phyloP scores from a whole-genome alignment of 1,284 basidiomycete genomes.

The Sporisorium iseilematis-ciliati region DNA sequence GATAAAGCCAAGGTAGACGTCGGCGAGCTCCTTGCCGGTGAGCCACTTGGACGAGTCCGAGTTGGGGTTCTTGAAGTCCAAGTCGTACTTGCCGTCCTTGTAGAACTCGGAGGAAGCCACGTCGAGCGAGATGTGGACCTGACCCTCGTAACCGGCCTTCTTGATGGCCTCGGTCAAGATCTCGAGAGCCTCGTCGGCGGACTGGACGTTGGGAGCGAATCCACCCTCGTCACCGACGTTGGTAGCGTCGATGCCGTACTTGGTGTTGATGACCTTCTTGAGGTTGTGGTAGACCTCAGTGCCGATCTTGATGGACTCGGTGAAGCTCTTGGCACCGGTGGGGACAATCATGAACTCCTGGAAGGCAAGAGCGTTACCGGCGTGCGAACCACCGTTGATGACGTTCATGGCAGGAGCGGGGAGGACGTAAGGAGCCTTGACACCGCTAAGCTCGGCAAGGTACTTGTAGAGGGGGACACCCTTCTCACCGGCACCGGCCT shows the following conservation, averaged over 20 bases:
- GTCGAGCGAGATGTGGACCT: slow-evolving; percentile 98
- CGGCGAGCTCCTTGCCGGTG: slow-evolving; percentile 89
- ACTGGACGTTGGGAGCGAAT: slow-evolving; percentile 96
- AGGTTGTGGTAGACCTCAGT: slow-evolving; percentile 98
- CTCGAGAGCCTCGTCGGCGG: slow-evolving; percentile 97
- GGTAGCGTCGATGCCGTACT: slow-evolving; percentile 99
- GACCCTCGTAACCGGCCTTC: slow-evolving; percentile 97
- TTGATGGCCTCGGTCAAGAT: slow-evolving; percentile 95
- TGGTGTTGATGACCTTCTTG: slow-evolving; percentile 99
- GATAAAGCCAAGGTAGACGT: slow-evolving; percentile 81
- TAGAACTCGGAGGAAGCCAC: slow-evolving; percentile 99
- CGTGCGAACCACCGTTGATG: slow-evolving; percentile 99
- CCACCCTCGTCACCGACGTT: slow-evolving; percentile 99
- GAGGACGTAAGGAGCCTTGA: slow-evolving; percentile 83
- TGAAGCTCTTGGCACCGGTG: slow-evolving; percentile 97
- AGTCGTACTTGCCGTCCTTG: slow-evolving; percentile 99
- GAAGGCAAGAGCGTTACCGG: slow-evolving; percentile 91
- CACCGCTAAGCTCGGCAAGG: slow-evolving; percentile 92
- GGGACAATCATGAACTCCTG: slow-evolving; percentile 98
- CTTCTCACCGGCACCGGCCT: slow-evolving; percentile 81
- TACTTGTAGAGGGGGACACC: slow-evolving; percentile 95
- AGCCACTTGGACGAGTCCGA: slow-evolving; percentile 96
- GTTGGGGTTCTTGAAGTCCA: slow-evolving; percentile 99
- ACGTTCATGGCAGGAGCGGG: slow-evolving; percentile 91
- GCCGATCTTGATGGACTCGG: slow-evolving; percentile 98